Conservation (phyloP, 495 filamentous ascomycete species). For the Cenococcum geophilum region DNA sequence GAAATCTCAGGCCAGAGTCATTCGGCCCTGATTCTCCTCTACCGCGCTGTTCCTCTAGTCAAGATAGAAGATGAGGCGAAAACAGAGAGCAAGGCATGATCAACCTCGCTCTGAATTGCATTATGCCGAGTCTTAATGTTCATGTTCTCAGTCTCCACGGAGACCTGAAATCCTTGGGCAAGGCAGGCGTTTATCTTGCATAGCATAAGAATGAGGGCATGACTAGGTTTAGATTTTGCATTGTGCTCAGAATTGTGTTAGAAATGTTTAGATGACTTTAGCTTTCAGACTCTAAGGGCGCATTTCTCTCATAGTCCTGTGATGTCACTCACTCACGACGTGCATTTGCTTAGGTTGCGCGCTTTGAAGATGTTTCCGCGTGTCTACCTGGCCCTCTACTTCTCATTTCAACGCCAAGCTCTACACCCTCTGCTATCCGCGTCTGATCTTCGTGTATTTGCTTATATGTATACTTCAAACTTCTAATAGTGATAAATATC, state of each 20-base stretch:
- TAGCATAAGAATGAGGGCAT: constrained; percentile 8
- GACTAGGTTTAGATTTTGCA: constrained; percentile 14
- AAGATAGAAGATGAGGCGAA: constrained; percentile 45
- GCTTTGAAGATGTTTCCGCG: background rate
- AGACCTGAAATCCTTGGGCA: background rate
- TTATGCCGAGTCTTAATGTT: background rate
- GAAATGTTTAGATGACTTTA: background rate
- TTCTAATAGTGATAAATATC: constrained; percentile 4
- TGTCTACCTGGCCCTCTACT: constrained; percentile 8
- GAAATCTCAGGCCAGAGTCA: constrained; percentile 67
- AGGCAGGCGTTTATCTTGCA: constrained; percentile 22
- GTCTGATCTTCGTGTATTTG: background rate
- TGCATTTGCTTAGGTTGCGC: constrained; percentile 1
- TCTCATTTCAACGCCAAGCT: too few species aligned
- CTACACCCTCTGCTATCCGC: background rate
- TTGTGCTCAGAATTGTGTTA: background rate
- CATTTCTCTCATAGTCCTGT: background rate
- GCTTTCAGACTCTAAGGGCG: background rate
- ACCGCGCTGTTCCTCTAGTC: constrained; percentile 71
- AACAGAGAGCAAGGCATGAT: constrained; percentile 4
- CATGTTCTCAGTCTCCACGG: background rate
- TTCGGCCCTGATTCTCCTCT: constrained; percentile 87
- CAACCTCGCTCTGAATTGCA: background rate
- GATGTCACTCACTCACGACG: background rate
- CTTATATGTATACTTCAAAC: constrained; percentile 4